Percentiles rank a stretch among this genome's conserved stretches.
These are phyloP conservation scores for Cladosporium austrohemisphaericum DNA, from an alignment of 2,329 filamentous ascomycete genomes.

Conservation along the genomic window DNA sequence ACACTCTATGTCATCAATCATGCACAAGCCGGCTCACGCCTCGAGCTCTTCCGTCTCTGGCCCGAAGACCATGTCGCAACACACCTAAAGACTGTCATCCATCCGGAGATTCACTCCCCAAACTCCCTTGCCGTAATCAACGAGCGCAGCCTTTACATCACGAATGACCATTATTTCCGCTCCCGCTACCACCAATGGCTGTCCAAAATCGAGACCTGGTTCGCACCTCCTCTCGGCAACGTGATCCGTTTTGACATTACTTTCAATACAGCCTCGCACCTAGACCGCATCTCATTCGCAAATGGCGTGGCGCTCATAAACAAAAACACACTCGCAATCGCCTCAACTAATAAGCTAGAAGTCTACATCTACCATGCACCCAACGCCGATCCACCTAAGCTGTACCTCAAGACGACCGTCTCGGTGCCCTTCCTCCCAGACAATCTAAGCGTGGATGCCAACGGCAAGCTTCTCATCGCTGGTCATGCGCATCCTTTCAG, in stretches of 20 bases:
- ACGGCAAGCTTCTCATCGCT: slow-evolving; percentile 39
- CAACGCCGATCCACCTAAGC: slow-evolving; percentile 16
- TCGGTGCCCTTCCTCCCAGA: slow-evolving; percentile 34
- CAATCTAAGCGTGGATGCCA: slow-evolving; percentile 38
- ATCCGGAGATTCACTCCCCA: slow-evolving; percentile 34
- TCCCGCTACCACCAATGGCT: slow-evolving; percentile 27
- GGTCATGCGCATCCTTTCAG: slow-evolving; percentile 39
- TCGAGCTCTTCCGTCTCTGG: slow-evolving; percentile 37
- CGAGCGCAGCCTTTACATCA: slow-evolving; percentile 35
- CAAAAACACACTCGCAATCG: slow-evolving; percentile 36
- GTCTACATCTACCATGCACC: slow-evolving; percentile 35
- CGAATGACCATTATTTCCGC: slow-evolving; percentile 42
- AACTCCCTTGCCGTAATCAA: slow-evolving; percentile 39
- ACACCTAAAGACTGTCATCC: slow-evolving; percentile 31
- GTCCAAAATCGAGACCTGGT: slow-evolving; percentile 38
- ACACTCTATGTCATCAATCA: slow-evolving; percentile 42
- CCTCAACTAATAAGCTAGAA: slow-evolving; percentile 25
- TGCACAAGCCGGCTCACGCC: slow-evolving; percentile 30
- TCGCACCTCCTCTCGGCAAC: slow-evolving; percentile 34
- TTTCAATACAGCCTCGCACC: background rate
- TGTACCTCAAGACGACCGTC: slow-evolving; percentile 16
- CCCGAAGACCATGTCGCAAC: slow-evolving; percentile 25
- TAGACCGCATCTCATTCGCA: slow-evolving; percentile 30
- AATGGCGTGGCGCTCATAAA: slow-evolving; percentile 40
- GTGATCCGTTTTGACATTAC: slow-evolving; percentile 35